These are phyloP conservation scores for Aspergillus conjunctus DNA, from an alignment of 495 filamentous ascomycete species.

Conservation along the genomic window DNA sequence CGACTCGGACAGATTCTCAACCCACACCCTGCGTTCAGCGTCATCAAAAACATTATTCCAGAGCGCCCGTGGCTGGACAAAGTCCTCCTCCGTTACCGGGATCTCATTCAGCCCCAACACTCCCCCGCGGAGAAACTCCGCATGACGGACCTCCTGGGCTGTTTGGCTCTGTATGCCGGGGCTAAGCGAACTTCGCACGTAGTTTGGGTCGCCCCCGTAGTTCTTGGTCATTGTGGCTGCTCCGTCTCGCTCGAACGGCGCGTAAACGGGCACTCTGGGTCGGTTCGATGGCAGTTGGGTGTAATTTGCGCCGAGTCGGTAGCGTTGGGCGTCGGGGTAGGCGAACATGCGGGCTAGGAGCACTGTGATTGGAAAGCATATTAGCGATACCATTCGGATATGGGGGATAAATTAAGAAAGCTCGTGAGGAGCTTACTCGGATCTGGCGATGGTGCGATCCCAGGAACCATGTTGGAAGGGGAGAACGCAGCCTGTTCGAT, in stretches of 20 bases:
- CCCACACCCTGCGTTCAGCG: constrained; percentile 26
- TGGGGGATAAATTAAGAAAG: background rate
- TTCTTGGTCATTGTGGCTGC: constrained; percentile 59
- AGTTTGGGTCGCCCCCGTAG: constrained; percentile 68
- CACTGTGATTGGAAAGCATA: constrained; percentile 29
- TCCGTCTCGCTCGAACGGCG: constrained; percentile 73
- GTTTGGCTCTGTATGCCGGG: constrained; percentile 22
- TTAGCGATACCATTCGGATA: background rate
- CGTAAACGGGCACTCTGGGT: constrained; percentile 51
- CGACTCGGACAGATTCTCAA: constrained; percentile 30
- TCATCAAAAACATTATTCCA: constrained; percentile 39
- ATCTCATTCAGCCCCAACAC: constrained; percentile 31
- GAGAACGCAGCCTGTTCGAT: constrained; percentile 55
- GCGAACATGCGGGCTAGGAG: constrained; percentile 71
- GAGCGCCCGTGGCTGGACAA: constrained; percentile 33
- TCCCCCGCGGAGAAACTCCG: constrained; percentile 27
- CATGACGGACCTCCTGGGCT: constrained; percentile 29
- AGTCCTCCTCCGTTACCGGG: constrained; percentile 36
- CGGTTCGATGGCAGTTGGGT: constrained; percentile 56
- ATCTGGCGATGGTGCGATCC: constrained; percentile 47
- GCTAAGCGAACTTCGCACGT: constrained; percentile 49
- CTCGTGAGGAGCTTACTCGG: constrained; percentile 31
- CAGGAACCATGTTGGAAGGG: constrained; percentile 53
- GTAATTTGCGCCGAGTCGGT: constrained; percentile 69
- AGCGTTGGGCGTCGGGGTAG: constrained; percentile 67